A percentile compares a stretch with the other conserved stretches of the same genome.
Evolutionary conservation across 1,284 basidiomycete species (phyloP).

Genomic region (Tylopilus orsonianus): DNA sequence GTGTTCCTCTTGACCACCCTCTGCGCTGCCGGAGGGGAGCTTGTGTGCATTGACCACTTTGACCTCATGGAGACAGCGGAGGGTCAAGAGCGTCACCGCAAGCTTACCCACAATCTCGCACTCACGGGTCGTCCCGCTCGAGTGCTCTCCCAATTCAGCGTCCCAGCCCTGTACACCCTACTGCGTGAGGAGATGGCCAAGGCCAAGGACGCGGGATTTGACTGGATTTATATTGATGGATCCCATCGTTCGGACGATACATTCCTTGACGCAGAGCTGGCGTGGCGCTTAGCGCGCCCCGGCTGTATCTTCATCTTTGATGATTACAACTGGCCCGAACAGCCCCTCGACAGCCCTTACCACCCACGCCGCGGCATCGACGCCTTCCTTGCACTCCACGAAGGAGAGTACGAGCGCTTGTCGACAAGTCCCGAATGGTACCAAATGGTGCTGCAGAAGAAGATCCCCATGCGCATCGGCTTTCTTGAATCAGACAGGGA

Average conservation of each 20-base stretch:
- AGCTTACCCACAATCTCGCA: conserved; percentile 47
- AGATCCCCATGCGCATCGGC: conserved; percentile 51
- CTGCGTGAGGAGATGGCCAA: conserved; percentile 45
- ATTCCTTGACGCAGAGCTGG: conserved; percentile 56
- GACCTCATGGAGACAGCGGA: conserved; percentile 51
- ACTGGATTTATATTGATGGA: conserved; percentile 61
- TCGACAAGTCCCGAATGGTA: conserved; percentile 41
- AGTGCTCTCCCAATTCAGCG: conserved; percentile 52
- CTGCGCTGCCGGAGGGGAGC: conserved; percentile 42
- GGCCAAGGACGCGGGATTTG: conserved; percentile 42
- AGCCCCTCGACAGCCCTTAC: conserved; percentile 48
- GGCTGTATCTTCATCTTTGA: conserved; percentile 57
- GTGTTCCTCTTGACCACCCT: conserved; percentile 51
- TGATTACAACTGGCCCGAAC: conserved; percentile 54
- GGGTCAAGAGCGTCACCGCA: conserved; percentile 46
- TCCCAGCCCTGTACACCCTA: conserved; percentile 49
- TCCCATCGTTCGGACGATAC: conserved; percentile 61
- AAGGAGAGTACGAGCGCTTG: conserved; percentile 46
- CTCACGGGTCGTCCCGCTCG: conserved; percentile 45
- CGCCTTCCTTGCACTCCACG: conserved; percentile 50
- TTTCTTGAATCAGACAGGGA: conserved; percentile 32
- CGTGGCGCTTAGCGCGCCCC: conserved; percentile 53
- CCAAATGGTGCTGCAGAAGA: conserved; percentile 53
- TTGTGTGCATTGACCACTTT: conserved; percentile 60
- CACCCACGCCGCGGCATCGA: conserved; percentile 59